Conservation (phyloP, 2,329 filamentous ascomycete genomes). For the Ophiocordyceps robertsii region DNA sequence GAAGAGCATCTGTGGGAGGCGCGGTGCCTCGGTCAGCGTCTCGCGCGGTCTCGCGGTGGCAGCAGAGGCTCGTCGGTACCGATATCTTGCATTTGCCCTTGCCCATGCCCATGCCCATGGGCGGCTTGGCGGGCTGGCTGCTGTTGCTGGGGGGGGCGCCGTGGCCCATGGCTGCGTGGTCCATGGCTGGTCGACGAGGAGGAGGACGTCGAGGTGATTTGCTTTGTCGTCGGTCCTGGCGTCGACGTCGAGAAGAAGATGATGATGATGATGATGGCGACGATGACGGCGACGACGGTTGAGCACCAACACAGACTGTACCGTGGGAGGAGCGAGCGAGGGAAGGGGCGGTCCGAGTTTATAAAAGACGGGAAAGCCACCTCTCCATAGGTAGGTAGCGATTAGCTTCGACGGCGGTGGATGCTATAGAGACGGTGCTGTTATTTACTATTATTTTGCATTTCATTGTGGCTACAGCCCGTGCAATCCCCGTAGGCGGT, state of each 20-base stretch:
- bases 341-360: not conserved
- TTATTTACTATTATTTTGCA: too few species aligned
- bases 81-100: slow-evolving; percentile 28
- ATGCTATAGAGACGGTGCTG: too few species aligned
- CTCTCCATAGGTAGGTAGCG: too few species aligned
- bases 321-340: not conserved
- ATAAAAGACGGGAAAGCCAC: not conserved
- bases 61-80: slow-evolving; percentile 1
- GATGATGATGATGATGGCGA: too few species aligned
- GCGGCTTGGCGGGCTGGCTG: slow-evolving; percentile 1
- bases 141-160: not conserved
- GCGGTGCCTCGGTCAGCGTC: not conserved
- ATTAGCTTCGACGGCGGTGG: too few species aligned
- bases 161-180: slow-evolving; percentile 6
- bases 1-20: slow-evolving; percentile 53
- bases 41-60: not conserved
- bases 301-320: too few species aligned
- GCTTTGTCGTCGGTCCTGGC: not conserved
- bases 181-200: slow-evolving; percentile 1
- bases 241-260: too few species aligned
- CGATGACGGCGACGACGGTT: too few species aligned
- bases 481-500: too few species aligned
- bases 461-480: too few species aligned
- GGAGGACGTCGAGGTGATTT: not conserved
- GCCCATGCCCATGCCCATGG: slow-evolving; percentile 7